Conservation (phyloP, 1,139 yeast genomes). For the Arxiozyma bovina region DNA sequence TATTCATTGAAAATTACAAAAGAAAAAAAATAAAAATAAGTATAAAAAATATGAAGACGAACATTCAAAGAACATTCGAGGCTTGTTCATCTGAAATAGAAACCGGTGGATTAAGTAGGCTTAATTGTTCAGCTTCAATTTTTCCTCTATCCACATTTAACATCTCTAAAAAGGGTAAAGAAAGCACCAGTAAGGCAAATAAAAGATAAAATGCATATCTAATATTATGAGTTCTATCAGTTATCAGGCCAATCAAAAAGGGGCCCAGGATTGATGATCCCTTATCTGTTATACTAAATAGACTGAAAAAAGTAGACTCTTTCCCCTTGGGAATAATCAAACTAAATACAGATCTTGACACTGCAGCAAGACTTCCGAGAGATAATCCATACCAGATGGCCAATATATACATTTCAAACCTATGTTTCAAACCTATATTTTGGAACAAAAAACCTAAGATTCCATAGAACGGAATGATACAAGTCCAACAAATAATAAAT, state of each 20-base stretch:
- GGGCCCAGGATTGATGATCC: conserved; percentile 69
- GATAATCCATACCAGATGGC: conserved; percentile 67
- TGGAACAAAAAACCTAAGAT: conserved; percentile 47
- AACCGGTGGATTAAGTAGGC: conserved; percentile 6
- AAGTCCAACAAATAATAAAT: conserved; percentile 47
- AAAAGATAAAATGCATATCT: conserved; percentile 58
- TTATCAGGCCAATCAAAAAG: conserved; percentile 51
- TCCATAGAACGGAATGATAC: conserved; percentile 60
- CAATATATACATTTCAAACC: conserved; percentile 54
- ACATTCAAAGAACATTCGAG: background rate
- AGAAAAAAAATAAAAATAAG: background rate
- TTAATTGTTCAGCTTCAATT: conserved; percentile 36
- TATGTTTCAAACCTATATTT: conserved; percentile 45
- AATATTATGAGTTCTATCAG: conserved; percentile 60
- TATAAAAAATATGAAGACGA: background rate
- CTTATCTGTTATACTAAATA: conserved; percentile 64
- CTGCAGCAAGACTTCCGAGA: conserved; percentile 57
- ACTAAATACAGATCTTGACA: conserved; percentile 55
- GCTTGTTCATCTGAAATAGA: background rate
- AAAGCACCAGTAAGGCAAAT: conserved; percentile 40
- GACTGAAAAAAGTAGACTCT: conserved; percentile 61
- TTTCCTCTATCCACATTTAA: conserved; percentile 53
- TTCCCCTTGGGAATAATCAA: conserved; percentile 59
- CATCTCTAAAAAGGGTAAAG: conserved; percentile 43
- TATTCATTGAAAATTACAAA: background rate